Evolutionary conservation across 2,329 filamentous ascomycete genomes (phyloP), one percentile per base, ranked within the genome.

Genomic region (Colletotrichum plurivorum): DNA sequence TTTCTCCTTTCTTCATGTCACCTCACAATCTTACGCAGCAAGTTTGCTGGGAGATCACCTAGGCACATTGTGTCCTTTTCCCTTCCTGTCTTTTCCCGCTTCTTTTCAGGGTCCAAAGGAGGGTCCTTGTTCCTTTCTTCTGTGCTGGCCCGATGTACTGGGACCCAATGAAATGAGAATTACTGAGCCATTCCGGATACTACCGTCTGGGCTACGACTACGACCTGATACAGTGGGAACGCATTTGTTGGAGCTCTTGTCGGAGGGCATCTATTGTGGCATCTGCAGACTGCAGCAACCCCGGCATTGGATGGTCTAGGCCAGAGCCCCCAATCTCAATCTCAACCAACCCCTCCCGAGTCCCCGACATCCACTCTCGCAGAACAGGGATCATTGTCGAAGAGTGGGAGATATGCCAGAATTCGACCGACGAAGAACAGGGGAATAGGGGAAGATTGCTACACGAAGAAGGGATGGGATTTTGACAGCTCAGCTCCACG

Each of bases 1-100:
- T 52, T 27, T 16, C 20, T 52, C 48, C 22, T 52, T 52, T 52
- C 48, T 27, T 52, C 22, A 25, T 20, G 22, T 31, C 48, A 52
- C 20, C 20, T 52, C 48, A 22, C 20, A 49, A 16, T 52, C 13
- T 25, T n/a, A 18, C n/a, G 9, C 48, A 52, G 48, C 22, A 52
- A 25, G 20, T 18, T 20, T 25, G 48, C 48, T 52, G 48, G 48
- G 16, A 15, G 20, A 16, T 52, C 48, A 52, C 48, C 18, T 4
- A 8, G 15, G 18, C 15, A 31, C 9, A 31, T 31, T 16, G 3
- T 27, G 12, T 52, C 20, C 22, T 52, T 52, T 25, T 27, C 15
- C 22, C 4, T 36, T 36, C 31, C 8, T 9, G 9, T 10, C 10
- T 36, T 9, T 27, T 20, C 13, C 27, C 20, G 13, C 27, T 49